Evolutionary conservation across 441 rosid genomes (phyloP).

Genomic region (Gossypium gossypioides): DNA sequence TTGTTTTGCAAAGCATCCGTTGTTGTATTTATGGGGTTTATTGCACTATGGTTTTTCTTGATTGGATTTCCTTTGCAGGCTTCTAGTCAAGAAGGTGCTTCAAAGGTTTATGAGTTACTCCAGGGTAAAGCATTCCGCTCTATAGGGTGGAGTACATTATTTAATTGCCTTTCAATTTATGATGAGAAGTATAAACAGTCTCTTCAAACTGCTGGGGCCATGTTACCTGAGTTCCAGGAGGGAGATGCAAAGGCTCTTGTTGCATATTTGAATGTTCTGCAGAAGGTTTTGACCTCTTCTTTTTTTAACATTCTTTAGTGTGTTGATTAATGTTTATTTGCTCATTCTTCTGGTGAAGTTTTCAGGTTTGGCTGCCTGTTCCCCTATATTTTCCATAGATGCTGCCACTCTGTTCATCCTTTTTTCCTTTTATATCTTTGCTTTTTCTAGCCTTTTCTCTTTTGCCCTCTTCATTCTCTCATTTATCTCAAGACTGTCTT

Average conservation of each 20-base stretch:
- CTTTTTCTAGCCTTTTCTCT: neutral
- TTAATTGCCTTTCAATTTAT: slow-evolving; percentile 73
- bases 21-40: slow-evolving; percentile 10
- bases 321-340: slow-evolving; percentile 2
- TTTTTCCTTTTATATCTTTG: neutral
- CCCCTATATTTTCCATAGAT: neutral
- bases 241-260: slow-evolving; percentile 97
- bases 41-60: slow-evolving; percentile 13
- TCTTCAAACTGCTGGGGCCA: slow-evolving; percentile 73
- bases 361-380: neutral
- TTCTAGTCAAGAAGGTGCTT: slow-evolving; percentile 86
- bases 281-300: slow-evolving; percentile 52
- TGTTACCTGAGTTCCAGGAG: slow-evolving; percentile 86
- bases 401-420: neutral
- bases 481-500: neutral
- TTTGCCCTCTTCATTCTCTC: neutral
- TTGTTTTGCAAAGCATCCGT: slow-evolving; percentile 11
- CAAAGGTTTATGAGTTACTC: slow-evolving; percentile 83
- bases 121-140: slow-evolving; percentile 82
- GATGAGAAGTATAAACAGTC: slow-evolving; percentile 88
- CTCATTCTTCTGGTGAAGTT: neutral
- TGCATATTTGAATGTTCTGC: slow-evolving; percentile 90
- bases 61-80: slow-evolving; percentile 45
- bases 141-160: slow-evolving; percentile 89
- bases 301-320: neutral